Base-by-base conservation (phyloP, 2,329 filamentous ascomycete genomes). In the Talaromyces marneffei region DNA sequence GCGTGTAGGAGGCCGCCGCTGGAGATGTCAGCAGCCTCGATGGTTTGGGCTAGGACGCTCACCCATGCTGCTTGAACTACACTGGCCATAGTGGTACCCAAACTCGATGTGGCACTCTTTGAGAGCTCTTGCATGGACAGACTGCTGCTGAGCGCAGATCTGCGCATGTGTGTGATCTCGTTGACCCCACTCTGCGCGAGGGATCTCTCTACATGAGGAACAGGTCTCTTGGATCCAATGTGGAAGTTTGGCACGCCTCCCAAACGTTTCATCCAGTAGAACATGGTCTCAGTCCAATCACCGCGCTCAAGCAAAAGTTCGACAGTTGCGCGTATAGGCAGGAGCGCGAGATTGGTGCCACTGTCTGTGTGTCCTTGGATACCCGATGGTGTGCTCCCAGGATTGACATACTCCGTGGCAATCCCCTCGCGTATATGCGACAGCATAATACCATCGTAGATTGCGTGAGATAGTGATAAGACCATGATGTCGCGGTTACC, bases 11-110 rank as follows among this genome's bases (percentile, higher is more conserved):
- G 25, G 23, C 27, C 39, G 23, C 27, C 39, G 54, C 5, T 27
- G 52, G 31, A 37, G 12, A 37, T n/a, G n/a, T n/a, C 31, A 23
- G 33, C 35, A 40, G 37, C 39, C 14, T 40, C 39, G 18, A 16
- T 31, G 18, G 54, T 57, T 42, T 57, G 54, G 25, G 39, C 39
- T 14, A 57, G 39, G 7, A 57, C 23, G 37, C 54, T 57, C n/a
- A 35, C 25, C 54, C 54, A 57, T 18, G 54, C 54, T 18, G 54
- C 54, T 23, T 57, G 35, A 27, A 57, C 54, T n/a, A 57, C 54
- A 9, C 35, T 57, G 27, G 35, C 23, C 54, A 57, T 57, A 25
- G 54, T 57, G n/a, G 48, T 52, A 52, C 48, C 48, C 48, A 52
- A 27, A 42, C 39, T 44, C 12, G 54, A 57, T 29, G 39, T 57